Evolutionary conservation across 2,329 filamentous ascomycete genomes (phyloP), one percentile per base, ranked within the genome.

Genomic region (Colletotrichum noveboracense): DNA sequence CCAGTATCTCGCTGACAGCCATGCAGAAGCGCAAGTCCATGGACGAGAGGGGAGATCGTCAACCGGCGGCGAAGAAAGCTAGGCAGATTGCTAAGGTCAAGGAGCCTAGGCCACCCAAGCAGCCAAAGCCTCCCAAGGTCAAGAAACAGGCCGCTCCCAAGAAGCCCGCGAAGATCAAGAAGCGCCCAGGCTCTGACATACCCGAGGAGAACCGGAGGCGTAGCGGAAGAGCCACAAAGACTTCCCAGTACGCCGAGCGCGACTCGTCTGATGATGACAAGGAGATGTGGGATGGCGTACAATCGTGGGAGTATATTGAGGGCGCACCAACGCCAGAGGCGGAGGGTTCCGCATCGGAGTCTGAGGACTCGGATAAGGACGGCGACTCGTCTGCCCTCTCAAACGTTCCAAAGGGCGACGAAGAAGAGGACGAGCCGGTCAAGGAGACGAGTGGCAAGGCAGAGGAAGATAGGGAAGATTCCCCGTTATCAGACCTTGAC

Each of bases 211-310:
- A 91, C 77, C 89, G 91, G 48, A 87, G 91, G 60, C 90, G 90
- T 38, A 92, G 90, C 78, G 87, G 90, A n/a, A 88, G 91, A 65
- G 64, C 76, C 32, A 76, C 71, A 28, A 43, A 18, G 12, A 82
- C 84, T 18, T 88, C 89, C 7, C 82, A 85, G 43, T 92, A 92
- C 77, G 86, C 87, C 26, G 91, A 92, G 80, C 88, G 90, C 36
- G 89, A 91, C 71, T 89, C 89, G 13, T 87, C 87, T 13, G 90
- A 90, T 65, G 91, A 92, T 74, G 90, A 92, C 75, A 87, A 90
- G 77, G 91, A 92, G 80, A 92, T 92, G 91, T 83, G 91, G 28
- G 87, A 91, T 62, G 91, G 91, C 3, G 91, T 92, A 7, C 89
- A 90, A 1, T 85, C 90, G 80, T 92, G 91, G 91, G 85, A 89